Base-by-base conservation (phyloP, 208 protist species). In the Strigomonas culicis region DNA sequence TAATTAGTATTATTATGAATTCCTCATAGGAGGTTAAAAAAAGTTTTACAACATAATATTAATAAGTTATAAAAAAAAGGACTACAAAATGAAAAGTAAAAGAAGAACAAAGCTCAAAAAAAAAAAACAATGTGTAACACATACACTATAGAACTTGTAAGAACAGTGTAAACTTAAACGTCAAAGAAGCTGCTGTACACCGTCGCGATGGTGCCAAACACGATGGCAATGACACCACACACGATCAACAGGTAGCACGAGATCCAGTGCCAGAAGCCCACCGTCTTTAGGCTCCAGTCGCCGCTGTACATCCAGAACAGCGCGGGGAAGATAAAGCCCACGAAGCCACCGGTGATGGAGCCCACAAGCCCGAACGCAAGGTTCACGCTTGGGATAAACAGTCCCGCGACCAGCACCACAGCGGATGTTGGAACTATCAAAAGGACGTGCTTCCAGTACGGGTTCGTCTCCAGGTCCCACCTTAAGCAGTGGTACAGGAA, bases 331-430 rank as follows among this genome's bases (percentile, higher is more conserved):
- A 63, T 46, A 39, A 46, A 47, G 10, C 32, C 43, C 15, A 46
- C 17, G 8, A 46, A 50, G 30, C 27, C 44, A 51, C 24, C 24
- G 21, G 10, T 31, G n/a, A 60, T n/a, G 36, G 56, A 60, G 32
- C 56, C 30, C 11, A 60, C 56, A 8, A 60, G 56, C 28, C 30
- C 78, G 49, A 93, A 90, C 3, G 86, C 80, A 21, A 90, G 51
- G 64, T 80, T 84, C 52, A 94, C 75, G 59, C 76, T 80, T 19
- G 84, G 82, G 50, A 92, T 75, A 53, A 92, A 84, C 19, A 93
- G 71, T 19, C 80, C 86, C 8, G 66, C 11, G 10, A 93, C 25
- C 31, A 83, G 67, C 3, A 73, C 47, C 13, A 79, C 28, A 17
- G 39, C 22, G 15, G 76, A 79, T 7, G 85, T 63, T 39, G 51